phyloP scores from a whole-genome alignment of 2,329 filamentous ascomycete species.

The Verticillium tricorpus region DNA sequence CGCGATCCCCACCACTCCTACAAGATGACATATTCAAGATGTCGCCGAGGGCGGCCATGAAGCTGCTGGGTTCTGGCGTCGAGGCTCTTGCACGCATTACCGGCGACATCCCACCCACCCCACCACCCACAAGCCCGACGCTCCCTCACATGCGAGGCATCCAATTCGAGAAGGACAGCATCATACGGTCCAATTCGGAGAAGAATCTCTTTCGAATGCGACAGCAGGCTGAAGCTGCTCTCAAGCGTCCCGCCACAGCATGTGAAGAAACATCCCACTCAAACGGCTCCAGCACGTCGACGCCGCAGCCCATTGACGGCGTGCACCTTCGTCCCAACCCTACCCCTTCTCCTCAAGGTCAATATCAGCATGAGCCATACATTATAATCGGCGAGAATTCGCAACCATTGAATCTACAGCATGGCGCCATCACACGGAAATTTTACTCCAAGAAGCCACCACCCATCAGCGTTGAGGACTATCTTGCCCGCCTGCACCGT shows the following conservation, averaged over 20 bases:
- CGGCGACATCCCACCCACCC: conserved; percentile 78
- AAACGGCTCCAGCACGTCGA: not conserved
- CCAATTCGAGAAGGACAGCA: conserved; percentile 57
- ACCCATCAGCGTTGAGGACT: conserved; percentile 77
- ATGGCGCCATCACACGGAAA: conserved; percentile 80
- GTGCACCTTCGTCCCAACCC: conserved; percentile 41
- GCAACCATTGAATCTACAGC: conserved; percentile 71
- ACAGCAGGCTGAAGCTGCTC: conserved; percentile 29
- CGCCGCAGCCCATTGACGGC: conserved; percentile 44
- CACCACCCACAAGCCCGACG: conserved; percentile 58
- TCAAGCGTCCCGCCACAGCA: conserved; percentile 8
- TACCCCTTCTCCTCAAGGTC: conserved; percentile 15
- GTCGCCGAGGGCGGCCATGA: conserved; percentile 68
- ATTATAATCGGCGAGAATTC: conserved; percentile 64
- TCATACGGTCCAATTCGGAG: conserved; percentile 53
- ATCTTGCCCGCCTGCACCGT: conserved; percentile 78
- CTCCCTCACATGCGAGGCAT: conserved; percentile 63
- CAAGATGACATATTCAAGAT: conserved; percentile 69
- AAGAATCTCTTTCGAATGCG: conserved; percentile 44
- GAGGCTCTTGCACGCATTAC: conserved; percentile 68
- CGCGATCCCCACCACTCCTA: conserved; percentile 21
- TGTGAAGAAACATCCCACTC: conserved; percentile 8
- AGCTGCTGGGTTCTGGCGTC: conserved; percentile 68
- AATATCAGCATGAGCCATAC: conserved; percentile 41
- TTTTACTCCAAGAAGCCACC: conserved; percentile 90